Conservation (phyloP, 768 basidiomycete species). For the Pleurotus citrinopileatus region DNA sequence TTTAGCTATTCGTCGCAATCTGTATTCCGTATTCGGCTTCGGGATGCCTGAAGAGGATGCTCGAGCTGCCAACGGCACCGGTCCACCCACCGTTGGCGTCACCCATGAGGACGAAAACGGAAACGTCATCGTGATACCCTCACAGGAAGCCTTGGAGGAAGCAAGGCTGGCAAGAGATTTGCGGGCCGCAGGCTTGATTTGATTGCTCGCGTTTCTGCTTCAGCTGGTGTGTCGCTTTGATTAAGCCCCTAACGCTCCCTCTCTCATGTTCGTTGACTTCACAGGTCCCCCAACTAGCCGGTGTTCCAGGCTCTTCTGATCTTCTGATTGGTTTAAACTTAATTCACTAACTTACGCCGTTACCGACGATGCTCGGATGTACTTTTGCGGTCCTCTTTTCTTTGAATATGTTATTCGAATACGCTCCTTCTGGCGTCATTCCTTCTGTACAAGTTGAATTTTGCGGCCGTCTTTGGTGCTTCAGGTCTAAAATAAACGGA, state of each 20-base stretch:
- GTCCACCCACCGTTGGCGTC: constrained; percentile 5
- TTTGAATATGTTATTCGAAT: not conserved
- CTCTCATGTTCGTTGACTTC: not conserved
- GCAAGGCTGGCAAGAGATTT: constrained; percentile 47
- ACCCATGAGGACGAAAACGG: constrained; percentile 22
- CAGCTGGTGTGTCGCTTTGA: not conserved
- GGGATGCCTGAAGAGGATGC: constrained; percentile 25
- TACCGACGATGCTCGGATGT: not conserved
- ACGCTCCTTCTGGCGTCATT: not conserved
- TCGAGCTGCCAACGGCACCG: constrained; percentile 1
- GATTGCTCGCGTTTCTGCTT: constrained; percentile 13
- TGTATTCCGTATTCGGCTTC: constrained; percentile 53
- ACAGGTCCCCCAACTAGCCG: not conserved
- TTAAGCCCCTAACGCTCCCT: too few relatives aligned
- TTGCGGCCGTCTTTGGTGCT: too few relatives aligned
- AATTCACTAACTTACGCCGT: not conserved
- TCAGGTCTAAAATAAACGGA: too few relatives aligned
- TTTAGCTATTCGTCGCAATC: constrained; percentile 43
- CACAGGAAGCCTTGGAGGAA: constrained; percentile 34
- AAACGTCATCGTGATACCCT: constrained; percentile 23
- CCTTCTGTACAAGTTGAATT: not conserved
- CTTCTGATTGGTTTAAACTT: not conserved
- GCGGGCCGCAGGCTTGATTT: constrained; percentile 54
- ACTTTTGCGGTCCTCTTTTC: not conserved
- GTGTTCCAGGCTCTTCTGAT: not conserved